These are phyloP conservation scores for Microbotryum saponariae DNA, from an alignment of 1,284 basidiomycete genomes.

Conservation along the genomic window DNA sequence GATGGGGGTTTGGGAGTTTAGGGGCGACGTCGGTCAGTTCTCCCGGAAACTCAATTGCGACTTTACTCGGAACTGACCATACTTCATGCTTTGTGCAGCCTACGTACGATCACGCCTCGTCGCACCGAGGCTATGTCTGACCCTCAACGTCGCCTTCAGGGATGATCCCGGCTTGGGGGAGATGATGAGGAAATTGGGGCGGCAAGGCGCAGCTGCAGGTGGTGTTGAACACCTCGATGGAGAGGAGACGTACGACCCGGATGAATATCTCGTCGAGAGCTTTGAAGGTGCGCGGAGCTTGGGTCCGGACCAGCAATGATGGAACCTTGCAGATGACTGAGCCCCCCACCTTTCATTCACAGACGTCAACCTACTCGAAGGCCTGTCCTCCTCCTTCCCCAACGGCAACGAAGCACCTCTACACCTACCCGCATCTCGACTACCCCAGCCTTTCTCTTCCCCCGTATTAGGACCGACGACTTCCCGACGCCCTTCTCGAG, in stretches of 20 bases:
- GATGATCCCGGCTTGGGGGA: conserved; percentile 20
- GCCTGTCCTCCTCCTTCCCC: conserved; percentile 6
- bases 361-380: conserved; percentile 27
- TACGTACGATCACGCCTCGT: conserved; percentile 5
- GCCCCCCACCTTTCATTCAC: not conserved
- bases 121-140: conserved; percentile 14
- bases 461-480: not conserved
- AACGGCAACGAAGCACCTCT: not conserved
- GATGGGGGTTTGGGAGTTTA: conserved; percentile 22
- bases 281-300: conserved; percentile 5
- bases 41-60: not conserved
- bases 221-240: not conserved
- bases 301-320: no score
- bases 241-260: conserved; percentile 3
- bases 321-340: no score
- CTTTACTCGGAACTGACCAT: no score
- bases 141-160: conserved; percentile 14
- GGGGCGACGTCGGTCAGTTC: conserved; percentile 7
- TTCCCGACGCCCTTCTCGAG: not conserved
- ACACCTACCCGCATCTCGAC: conserved; percentile 22
- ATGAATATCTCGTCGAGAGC: conserved; percentile 27
- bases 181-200: not conserved
- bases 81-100: not conserved
- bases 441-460: conserved; percentile 4
- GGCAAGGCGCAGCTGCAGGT: not conserved